These are phyloP conservation scores for Penicillium capsulatum DNA, from an alignment of 2,329 filamentous ascomycete genomes.

Conservation along the genomic window DNA sequence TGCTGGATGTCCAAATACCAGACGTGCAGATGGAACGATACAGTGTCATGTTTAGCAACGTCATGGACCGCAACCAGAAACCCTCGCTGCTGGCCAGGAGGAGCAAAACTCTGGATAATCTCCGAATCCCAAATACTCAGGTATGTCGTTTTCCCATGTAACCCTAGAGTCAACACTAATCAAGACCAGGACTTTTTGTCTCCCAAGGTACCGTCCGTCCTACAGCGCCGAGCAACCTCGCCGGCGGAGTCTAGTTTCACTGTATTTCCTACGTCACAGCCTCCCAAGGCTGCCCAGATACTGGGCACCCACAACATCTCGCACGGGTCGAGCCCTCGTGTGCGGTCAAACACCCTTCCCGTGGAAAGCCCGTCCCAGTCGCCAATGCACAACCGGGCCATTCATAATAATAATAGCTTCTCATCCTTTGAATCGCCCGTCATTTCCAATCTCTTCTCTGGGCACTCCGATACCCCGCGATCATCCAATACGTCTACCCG, in stretches of 20 bases:
- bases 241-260: constrained; percentile 36
- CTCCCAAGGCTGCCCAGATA: constrained; percentile 30
- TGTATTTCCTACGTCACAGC: constrained; percentile 36
- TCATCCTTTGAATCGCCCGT: constrained; percentile 13
- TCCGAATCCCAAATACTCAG: constrained; percentile 51
- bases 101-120: constrained; percentile 42
- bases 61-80: constrained; percentile 53
- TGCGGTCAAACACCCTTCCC: constrained; percentile 22
- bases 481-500: constrained; percentile 11
- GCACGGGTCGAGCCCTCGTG: constrained; percentile 23
- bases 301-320: constrained; percentile 32
- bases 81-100: constrained; percentile 34
- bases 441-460: constrained; percentile 10
- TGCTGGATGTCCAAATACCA: constrained; percentile 76
- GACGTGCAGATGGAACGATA: constrained; percentile 79
- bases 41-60: constrained; percentile 83
- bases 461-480: constrained; percentile 10
- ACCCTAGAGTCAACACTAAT: not conserved
- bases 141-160: no score
- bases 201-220: constrained; percentile 15
- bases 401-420: constrained; percentile 8
- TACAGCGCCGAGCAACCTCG: constrained; percentile 36
- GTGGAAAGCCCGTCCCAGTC: constrained; percentile 17
- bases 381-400: constrained; percentile 6
- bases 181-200: constrained; percentile 10